Evolutionary conservation across 2,329 filamentous ascomycete genomes (phyloP), one percentile per base, ranked within the genome.

Genomic region (Curvularia verruculosa): DNA sequence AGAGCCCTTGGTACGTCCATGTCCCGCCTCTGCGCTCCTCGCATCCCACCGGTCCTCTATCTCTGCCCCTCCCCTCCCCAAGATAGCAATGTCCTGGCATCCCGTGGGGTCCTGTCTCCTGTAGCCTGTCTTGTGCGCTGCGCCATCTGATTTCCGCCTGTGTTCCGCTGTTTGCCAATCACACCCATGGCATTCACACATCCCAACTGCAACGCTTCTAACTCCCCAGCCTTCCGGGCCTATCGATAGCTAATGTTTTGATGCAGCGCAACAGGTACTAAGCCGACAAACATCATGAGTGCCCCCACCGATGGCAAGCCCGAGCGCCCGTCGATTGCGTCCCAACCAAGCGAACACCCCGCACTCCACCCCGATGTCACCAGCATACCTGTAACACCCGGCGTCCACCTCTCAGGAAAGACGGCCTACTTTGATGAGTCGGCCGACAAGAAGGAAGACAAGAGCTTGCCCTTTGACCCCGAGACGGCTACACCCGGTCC

Each of bases 371-470:
- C 74, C 49, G 72, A 68, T 37, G 60, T 78, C 54, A 79, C 73
- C 46, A 66, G 65, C 12, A 72, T 79, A 15, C 78, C 78, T 12
- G 79, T 81, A 49, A 80, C 79, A 10, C 79, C 79, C 19, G 78
- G 75, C 46, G 70, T 78, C 5, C 72, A 76, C 52, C 47, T 72
- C 45, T 63, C 64, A 28, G 77, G 76, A 31, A 57, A 69, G 18
- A 75, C 75, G 18, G 76, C 76, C 49, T 79, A 79, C 65, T 67
- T 76, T 47, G 65, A 75, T 41, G 59, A 64, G 28, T 59, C 49
- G 10, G 49, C 52, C 15, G 40, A 54, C 18, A 59, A 68, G n/a
- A 47, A 64, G 41, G 41, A 21, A 8, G 59, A 60, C 37, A 68
- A 45, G 34, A 49, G 55, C 8, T 61, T 72, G 13, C 71, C 72